Evolutionary conservation across 2,329 filamentous ascomycete species (phyloP).

Genomic region (Colletotrichum agaves): DNA sequence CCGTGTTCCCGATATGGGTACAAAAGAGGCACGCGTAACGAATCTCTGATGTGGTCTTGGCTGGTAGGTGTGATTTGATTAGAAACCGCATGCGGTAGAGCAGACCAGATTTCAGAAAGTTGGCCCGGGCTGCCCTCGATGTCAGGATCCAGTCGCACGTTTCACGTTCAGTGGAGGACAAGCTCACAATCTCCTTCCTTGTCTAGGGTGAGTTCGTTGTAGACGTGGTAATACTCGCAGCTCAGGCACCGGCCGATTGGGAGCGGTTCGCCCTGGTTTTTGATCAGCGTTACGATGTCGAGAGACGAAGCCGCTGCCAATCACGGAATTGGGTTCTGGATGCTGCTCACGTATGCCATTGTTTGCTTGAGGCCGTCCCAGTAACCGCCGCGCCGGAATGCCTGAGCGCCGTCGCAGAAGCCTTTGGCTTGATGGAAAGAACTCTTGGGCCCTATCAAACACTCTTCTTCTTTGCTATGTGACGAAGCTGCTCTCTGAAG

Average conservation of each 20-base stretch:
- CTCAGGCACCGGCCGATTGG: slow-evolving; percentile 41
- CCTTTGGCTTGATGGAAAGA: slow-evolving; percentile 49
- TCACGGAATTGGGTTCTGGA: slow-evolving; percentile 39
- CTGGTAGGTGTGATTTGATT: slow-evolving; percentile 55
- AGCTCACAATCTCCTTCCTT: slow-evolving; percentile 43
- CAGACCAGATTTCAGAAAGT: slow-evolving; percentile 47
- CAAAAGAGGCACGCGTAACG: slow-evolving; percentile 56
- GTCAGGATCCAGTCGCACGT: not conserved
- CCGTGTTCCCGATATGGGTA: slow-evolving; percentile 46
- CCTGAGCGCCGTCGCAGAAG: slow-evolving; percentile 52
- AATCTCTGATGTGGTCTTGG: slow-evolving; percentile 45
- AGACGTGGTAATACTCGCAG: slow-evolving; percentile 43
- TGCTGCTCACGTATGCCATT: slow-evolving; percentile 33
- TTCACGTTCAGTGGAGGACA: not conserved
- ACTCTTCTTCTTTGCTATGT: slow-evolving; percentile 14
- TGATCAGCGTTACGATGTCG: slow-evolving; percentile 3
- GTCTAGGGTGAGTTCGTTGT: slow-evolving; percentile 47
- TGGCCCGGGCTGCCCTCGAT: slow-evolving; percentile 45
- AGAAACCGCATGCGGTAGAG: slow-evolving; percentile 54
- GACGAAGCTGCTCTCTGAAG: not conserved
- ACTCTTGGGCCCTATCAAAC: slow-evolving; percentile 47
- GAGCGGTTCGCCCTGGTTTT: slow-evolving; percentile 38
- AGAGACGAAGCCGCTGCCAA: slow-evolving; percentile 26
- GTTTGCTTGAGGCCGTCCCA: slow-evolving; percentile 49
- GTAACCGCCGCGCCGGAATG: slow-evolving; percentile 48